Base-by-base conservation (phyloP, 305 asterid genomes). In the Solanum hybrid region DNA sequence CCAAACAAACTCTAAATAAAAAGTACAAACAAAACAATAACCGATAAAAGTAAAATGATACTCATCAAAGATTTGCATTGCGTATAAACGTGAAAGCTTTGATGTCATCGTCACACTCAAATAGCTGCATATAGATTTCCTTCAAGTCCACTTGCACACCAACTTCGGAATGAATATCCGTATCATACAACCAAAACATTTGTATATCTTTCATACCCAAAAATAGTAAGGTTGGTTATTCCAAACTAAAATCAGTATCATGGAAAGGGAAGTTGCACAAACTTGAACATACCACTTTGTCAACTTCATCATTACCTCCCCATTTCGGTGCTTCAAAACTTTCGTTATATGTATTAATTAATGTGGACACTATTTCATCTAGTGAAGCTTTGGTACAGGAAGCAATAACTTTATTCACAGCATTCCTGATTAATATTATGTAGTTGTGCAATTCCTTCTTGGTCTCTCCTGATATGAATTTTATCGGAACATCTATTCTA, bases 241-340 rank as follows among this genome's bases (percentile, higher is more conserved):
- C 13, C 39, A 16, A 3, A 74, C 80, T 37, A 74, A 74, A 74
- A 74, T 74, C 36, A 69, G 61, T 92, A 92, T 20, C 87, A 86
- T 29, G 71, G 82, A 3, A 14, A 74, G 37, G n/a, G 28, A 74
- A 74, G 3, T 14, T 74, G 11, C 80, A 74, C n/a, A 29, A 1
- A 74, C 80, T 28, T 28, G 80, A 13, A 29, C 80, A 3, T 29
- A 1, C 2, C 11, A 74, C n/a, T 29, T 29, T 74, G 22, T 74
- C 80, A 74, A 74, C 80, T 74, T 6, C 11, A 29, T 29, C 8
- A 29, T 29, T 74, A 74, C 35, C 80, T 74, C 80, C 36, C n/a
- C 57, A 81, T 11, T 91, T 51, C 24, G 92, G 88, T 93, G n/a
- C 89, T 86, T 9, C 36, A 90, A 6, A 35, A 88, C 31, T 69